Evolutionary conservation across 225 moss, liverwort and hornwort genomes (phyloP), one percentile per base, ranked within the genome.

Genomic region (Polytrichum commune): DNA sequence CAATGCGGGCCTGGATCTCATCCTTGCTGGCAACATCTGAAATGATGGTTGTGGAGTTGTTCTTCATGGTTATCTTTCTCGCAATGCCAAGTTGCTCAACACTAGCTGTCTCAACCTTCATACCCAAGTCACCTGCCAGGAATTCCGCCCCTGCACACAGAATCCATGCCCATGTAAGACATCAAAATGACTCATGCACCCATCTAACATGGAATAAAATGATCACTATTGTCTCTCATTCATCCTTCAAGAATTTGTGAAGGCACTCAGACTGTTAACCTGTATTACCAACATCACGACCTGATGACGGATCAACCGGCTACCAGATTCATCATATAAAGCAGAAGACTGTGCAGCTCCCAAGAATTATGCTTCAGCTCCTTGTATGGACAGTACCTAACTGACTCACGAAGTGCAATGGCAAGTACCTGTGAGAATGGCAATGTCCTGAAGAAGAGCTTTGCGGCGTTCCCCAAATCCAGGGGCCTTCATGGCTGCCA

Each of bases 1-100:
- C 93, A 72, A 93, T 81, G 8, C 95, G 90, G 19, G 93, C 91
- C 69, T 89, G 85, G 62, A 93, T 93, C 75, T 93, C 93, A 58
- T 93, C 95, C 79, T 87, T 93, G 66, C 90, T 84, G 8, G 90
- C 90, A 38, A 81, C 85, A 55, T 93, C 93, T 3, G 93, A 90
- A 74, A 95, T 90, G 77, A 95, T 82, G 69, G 88, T 93, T 24
- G 91, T 90, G 24, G 84, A 73, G 76, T 77, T 83, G 63, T 89
- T 93, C 30, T 73, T 75, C 66, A 93, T 88, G 16, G 86, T 86
- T 16, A 91, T 80, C 69, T 93, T 93, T 62, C 93, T 88, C 18
- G 95, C 95, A 32, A 85, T 73, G 63, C 95, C 95, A 18, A 95
- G 80, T 73, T 88, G 90, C 55, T 91, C 91, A 54, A 90, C 82